Evolutionary conservation across 371 early-diverging fungal species (phyloP), one percentile per base, ranked within the genome.

Genomic region (Parasitella parasitica): DNA sequence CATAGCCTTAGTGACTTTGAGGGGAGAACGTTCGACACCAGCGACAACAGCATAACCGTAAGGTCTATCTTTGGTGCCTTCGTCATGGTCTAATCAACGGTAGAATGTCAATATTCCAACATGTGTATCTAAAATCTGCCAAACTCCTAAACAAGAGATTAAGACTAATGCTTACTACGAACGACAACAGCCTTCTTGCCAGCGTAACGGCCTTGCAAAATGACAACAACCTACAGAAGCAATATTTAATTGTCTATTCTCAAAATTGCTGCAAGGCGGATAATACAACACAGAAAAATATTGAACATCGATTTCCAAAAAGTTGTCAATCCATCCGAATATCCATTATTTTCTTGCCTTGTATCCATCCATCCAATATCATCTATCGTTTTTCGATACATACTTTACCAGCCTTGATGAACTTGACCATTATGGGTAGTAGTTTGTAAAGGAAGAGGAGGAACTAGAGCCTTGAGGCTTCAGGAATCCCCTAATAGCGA

Each of bases 161-260:
- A 36, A 36, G n/a, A 24, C 9, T n/a, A n/a, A 38, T 64, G 66
- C 77, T 63, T 85, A 91, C 90, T 93, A 86, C 97, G 96, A 78
- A 98, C 93, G 76, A 98, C 94, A 71, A 98, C 98, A 69, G 97
- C 98, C 91, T 98, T 98, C 89, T 95, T 96, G 72, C 99, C 99
- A 82, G 99, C 98, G 76, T 91, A 94, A 70, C 97, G 94, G 70
- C 99, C 99, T 76, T 94, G 92, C 67, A 97, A 93, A 80, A 98
- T 83, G 69, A 98, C 90, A 72, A 95, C 98, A 75, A 97, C 97
- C 94, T 97, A 64, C 16, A 46, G 16, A 37, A 20, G 38, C 15
- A 13, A 35, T 3, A 46, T 26, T 35, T 24, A 54, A 34, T 36
- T 36, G 54, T 56, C 22, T 24, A 46, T 22, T 24, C 0, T 20